Base-by-base conservation (phyloP, 140 eudicot genomes). In the Ambrosia hybrid region DNA sequence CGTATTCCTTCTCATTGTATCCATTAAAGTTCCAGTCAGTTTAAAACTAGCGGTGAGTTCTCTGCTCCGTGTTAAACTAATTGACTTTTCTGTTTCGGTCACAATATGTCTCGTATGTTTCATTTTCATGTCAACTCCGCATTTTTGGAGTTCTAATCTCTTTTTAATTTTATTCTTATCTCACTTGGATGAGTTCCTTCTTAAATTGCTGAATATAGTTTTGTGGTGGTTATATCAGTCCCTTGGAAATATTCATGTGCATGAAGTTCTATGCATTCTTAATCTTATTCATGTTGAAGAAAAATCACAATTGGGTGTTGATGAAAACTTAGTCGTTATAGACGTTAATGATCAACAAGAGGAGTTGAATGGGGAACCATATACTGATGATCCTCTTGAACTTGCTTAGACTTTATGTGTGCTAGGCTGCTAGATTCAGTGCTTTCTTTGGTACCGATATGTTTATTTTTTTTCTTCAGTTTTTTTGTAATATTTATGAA, bases 171-270 rank as follows among this genome's bases (percentile, higher is more conserved):
- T 30, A 30, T 1, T 30, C 34, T 30, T 2, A 2, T 30, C 2
- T 30, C 34, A 30, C 2, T 30, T 30, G 34, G 34, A 30, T 30
- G 66, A 65, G 11, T 74, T 65, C 0, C 36, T 65, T 21, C 2
- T 26, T 6, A 53, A 36, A 52, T 21, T 14, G 11, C 17, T 74
- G 4, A 65, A 39, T 14, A 15, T 45, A 4, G 58, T 21, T 53
- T 53, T 39, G 41, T 0, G 53, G 58, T 74, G 79, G 79, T 52
- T 74, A 11, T 74, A 55, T 74, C 71, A 16, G n/a, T 16, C 72
- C 9, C 65, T 64, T 63, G 34, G 30, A 64, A 69, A 30, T 5
- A 51, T 30, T 65, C 72, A 11, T 6, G 9, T 62, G 10, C 30
- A 34, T 63, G 56, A 51, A 17, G 4, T 52, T 17, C 3, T 51